Evolutionary conservation across 306 rosid genomes (phyloP), one percentile per base, ranked within the genome.

Genomic region (Prunus mume): DNA sequence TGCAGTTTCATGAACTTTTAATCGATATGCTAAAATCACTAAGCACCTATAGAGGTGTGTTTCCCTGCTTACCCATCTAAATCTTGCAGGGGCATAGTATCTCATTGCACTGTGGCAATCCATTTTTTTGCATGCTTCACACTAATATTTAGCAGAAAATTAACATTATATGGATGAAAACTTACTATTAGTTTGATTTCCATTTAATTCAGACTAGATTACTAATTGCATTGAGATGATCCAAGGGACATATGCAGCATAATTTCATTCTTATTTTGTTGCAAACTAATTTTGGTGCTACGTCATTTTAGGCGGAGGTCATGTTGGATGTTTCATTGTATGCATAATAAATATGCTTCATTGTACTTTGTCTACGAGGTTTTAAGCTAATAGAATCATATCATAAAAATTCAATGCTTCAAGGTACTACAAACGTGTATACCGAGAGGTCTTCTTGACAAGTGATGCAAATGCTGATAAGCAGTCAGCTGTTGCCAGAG

Each of bases 351-450:
- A 25, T 24, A 34, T 34, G 49, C 25, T 60, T 60, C 46, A 4
- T 43, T 73, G 57, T 19, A 66, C n/a, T 41, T 41, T 20, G 0
- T 66, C 20, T 32, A 17, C 43, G 10, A 28, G 22, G 12, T 3
- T 70, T 55, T 34, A 13, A 54, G 34, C 57, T 60, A 57, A 22
- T 45, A 58, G 75, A 68, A 30, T 73, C n/a, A n/a, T 55, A 56
- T 76, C 75, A 64, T 64, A 32, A 73, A 24, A 24, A 55, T 82
- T 79, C 75, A 72, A 67, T 75, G 72, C 57, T 77, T 65, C 49
- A 78, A 93, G 98, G 93, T 87, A 83, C 89, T 96, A 92, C 76
- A 90, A 87, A 75, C 97, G 96, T 58, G 93, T 90, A 65, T 92
- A 86, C 80, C 82, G 82, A 72, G 99, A 96, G 75, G 86, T 92